These are phyloP conservation scores for Paspalum notatum DNA, from an alignment of 176 grass and related monocot species.

Conservation along the genomic window DNA sequence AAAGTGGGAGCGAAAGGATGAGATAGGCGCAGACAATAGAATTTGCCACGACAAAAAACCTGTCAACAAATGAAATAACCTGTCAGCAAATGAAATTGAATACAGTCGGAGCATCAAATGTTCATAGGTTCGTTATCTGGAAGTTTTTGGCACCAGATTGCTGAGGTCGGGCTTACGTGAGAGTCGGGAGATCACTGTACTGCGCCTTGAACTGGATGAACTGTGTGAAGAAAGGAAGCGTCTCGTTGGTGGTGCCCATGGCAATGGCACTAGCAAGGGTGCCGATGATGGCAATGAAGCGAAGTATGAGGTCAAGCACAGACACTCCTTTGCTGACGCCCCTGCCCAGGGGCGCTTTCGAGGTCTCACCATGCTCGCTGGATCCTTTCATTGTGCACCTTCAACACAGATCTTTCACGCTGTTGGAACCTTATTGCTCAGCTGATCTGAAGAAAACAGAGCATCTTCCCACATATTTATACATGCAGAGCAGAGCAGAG, in stretches of 20 bases:
- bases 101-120: slow-evolving; percentile 13
- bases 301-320: slow-evolving; percentile 66
- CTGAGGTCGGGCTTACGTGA: slow-evolving; percentile 47
- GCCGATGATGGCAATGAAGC: slow-evolving; percentile 55
- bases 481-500: background rate
- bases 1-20: slow-evolving; percentile 67
- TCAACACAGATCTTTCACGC: background rate
- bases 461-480: slow-evolving; percentile 30
- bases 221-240: slow-evolving; percentile 70
- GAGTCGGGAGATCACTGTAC: slow-evolving; percentile 70
- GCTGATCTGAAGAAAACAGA: slow-evolving; percentile 26
- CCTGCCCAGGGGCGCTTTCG: slow-evolving; percentile 44
- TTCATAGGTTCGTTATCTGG: background rate
- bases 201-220: slow-evolving; percentile 79
- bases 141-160: background rate
- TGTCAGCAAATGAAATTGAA: slow-evolving; percentile 25
- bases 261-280: slow-evolving; percentile 78
- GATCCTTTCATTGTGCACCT: slow-evolving; percentile 38
- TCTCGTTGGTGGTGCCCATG: slow-evolving; percentile 84
- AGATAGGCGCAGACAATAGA: slow-evolving; percentile 68
- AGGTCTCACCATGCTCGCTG: slow-evolving; percentile 55
- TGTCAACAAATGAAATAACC: slow-evolving; percentile 55
- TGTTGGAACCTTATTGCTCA: background rate
- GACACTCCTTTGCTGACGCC: slow-evolving; percentile 47
- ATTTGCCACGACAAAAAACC: slow-evolving; percentile 80